phyloP scores from a whole-genome alignment of 2,329 filamentous ascomycete species.

The Lizonia empirigonia region DNA sequence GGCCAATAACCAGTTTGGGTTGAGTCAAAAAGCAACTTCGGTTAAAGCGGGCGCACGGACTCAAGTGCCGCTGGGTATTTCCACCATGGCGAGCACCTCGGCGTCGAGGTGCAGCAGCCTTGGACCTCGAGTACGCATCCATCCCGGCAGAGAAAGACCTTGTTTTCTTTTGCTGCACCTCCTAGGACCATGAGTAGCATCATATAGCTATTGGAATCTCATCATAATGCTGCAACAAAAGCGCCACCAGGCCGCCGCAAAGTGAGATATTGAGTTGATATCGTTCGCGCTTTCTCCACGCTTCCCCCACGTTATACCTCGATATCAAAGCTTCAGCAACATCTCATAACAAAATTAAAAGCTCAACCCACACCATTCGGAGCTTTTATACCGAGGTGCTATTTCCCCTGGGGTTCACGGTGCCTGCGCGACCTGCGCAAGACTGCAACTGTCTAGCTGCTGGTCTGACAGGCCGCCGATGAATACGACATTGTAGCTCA shows the following conservation, averaged over 20 bases:
- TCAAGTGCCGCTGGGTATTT: constrained; percentile 4
- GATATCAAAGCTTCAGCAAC: background rate
- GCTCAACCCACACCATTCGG: background rate
- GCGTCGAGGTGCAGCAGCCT: constrained; percentile 10
- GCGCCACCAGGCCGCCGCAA: constrained; percentile 7
- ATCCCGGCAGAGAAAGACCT: constrained; percentile 10
- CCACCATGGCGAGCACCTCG: constrained; percentile 14
- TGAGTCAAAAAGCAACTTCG: constrained; percentile 11
- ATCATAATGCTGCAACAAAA: constrained; percentile 14
- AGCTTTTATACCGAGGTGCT: background rate
- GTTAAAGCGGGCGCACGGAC: constrained; percentile 6
- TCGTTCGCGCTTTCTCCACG: constrained; percentile 15
- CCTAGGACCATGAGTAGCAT: constrained; percentile 12
- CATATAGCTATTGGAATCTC: constrained; percentile 1
- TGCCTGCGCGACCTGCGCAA: background rate
- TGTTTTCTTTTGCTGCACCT: constrained; percentile 10
- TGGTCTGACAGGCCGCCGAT: constrained; percentile 3
- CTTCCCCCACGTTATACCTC: constrained; percentile 17
- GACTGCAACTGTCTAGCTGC: background rate
- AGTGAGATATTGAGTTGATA: constrained; percentile 6
- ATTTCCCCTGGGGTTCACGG: background rate
- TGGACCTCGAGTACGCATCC: constrained; percentile 5
- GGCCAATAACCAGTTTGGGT: too few species aligned
- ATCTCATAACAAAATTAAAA: constrained; percentile 1
- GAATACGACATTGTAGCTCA: background rate